phyloP scores from a whole-genome alignment of 495 filamentous ascomycete species.

The Aspergillus carlsbadensis region DNA sequence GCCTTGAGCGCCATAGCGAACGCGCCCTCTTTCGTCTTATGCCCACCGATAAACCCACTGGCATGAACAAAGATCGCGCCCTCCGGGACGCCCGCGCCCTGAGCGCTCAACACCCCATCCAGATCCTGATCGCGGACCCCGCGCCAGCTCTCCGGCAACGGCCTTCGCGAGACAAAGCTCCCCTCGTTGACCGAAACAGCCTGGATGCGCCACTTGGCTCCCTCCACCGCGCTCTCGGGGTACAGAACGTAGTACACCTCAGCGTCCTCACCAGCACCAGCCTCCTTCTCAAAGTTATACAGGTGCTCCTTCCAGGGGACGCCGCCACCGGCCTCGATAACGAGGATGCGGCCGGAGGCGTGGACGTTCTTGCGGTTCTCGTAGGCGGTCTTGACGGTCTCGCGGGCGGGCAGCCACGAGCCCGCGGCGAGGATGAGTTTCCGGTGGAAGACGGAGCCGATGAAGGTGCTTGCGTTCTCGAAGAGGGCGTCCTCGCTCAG shows the following conservation, averaged over 20 bases:
- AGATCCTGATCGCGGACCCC: conserved; percentile 84
- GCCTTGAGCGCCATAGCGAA: conserved; percentile 81
- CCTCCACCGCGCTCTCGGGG: conserved; percentile 69
- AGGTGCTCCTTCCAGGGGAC: conserved; percentile 96
- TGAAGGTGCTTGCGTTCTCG: conserved; percentile 68
- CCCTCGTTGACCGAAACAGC: conserved; percentile 75
- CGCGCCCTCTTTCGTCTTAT: conserved; percentile 86
- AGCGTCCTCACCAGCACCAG: conserved; percentile 25
- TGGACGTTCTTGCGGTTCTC: conserved; percentile 61
- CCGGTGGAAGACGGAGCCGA: conserved; percentile 79
- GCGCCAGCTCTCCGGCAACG: conserved; percentile 86
- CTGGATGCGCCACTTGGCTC: conserved; percentile 88
- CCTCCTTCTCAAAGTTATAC: conserved; percentile 76
- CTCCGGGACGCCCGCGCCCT: conserved; percentile 43
- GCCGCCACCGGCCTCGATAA: conserved; percentile 61
- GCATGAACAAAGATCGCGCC: conserved; percentile 93
- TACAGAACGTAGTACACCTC: conserved; percentile 84
- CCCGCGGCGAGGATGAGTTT: conserved; percentile 60
- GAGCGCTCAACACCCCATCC: conserved; percentile 67
- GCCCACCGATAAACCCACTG: conserved; percentile 93
- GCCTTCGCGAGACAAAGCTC: conserved; percentile 86
- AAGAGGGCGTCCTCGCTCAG: conserved; percentile 86
- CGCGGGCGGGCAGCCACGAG: conserved; percentile 83
- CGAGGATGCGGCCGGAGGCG: conserved; percentile 72
- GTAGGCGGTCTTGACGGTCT: conserved; percentile 72